Percentiles rank a stretch among this genome's conserved stretches.
phyloP scores from a whole-genome alignment of 192 early-diverging fungal species.

The Entophlyctis luteolus region DNA sequence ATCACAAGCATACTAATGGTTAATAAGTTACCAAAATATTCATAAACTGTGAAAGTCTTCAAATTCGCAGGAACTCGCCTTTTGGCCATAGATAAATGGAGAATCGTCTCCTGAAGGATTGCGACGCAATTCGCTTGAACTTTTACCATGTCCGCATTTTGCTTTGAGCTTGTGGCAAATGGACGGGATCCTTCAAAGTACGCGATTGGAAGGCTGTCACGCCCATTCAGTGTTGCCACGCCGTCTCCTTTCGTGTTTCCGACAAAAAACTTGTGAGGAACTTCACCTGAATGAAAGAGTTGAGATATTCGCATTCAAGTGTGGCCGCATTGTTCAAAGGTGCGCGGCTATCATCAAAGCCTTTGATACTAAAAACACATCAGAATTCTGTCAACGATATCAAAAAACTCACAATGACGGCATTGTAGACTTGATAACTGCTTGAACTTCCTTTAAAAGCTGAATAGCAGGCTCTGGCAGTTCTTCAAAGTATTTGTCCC shows the following conservation, averaged over 20 bases:
- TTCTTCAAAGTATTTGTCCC: not conserved
- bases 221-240: not conserved
- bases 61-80: not conserved
- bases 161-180: not conserved
- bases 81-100: not conserved
- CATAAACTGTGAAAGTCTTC: not conserved
- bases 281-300: not conserved
- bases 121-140: not conserved
- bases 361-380: not conserved
- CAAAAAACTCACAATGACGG: not conserved
- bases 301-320: not conserved
- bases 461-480: not conserved
- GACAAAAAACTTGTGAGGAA: slow-evolving; percentile 2
- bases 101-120: not conserved
- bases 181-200: slow-evolving; percentile 1
- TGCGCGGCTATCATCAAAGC: not conserved
- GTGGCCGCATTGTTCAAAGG: not conserved
- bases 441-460: not conserved
- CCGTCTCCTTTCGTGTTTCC: slow-evolving; percentile 2
- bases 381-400: not conserved
- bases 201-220: not conserved
- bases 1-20: not conserved
- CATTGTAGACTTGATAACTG: not conserved
- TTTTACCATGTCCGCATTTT: not conserved
- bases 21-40: slow-evolving; percentile 1